Percentiles rank a stretch among this genome's conserved stretches.
Evolutionary conservation across 768 basidiomycete genomes (phyloP).

Genomic region (Psilocybe tampanensis): DNA sequence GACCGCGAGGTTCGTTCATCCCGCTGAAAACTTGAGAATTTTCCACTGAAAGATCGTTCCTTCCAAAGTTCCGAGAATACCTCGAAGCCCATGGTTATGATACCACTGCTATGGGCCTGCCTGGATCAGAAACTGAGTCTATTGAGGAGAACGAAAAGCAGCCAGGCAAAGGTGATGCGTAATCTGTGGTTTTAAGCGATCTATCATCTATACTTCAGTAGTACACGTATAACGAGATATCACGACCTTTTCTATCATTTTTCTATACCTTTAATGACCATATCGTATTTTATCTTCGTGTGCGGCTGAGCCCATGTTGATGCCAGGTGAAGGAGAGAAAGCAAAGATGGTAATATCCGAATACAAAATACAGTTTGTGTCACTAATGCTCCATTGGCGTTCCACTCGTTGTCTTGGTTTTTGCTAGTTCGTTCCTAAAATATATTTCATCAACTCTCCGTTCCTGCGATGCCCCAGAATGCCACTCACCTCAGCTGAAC

Average conservation of each 20-base stretch:
- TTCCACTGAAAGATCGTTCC: conserved; percentile 1
- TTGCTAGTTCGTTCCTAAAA: conserved; percentile 63
- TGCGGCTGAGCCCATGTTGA: background rate
- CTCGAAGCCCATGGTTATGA: conserved; percentile 81
- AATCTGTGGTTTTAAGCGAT: background rate
- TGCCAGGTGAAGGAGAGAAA: background rate
- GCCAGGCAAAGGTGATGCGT: background rate
- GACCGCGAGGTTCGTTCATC: conserved; percentile 56
- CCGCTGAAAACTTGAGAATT: background rate
- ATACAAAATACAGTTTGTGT: background rate
- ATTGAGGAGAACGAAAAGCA: conserved; percentile 25
- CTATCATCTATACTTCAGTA: background rate
- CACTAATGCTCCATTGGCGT: conserved; percentile 58
- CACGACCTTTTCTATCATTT: background rate
- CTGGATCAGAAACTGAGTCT: conserved; percentile 20
- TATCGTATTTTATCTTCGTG: background rate
- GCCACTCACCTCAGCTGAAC: conserved; percentile 83
- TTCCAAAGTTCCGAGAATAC: conserved; percentile 74
- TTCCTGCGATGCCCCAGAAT: conserved; percentile 6
- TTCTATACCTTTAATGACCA: background rate
- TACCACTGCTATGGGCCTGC: conserved; percentile 69
- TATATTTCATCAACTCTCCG: background rate
- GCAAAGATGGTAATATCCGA: background rate
- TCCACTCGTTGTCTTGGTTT: conserved; percentile 48
- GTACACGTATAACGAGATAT: background rate